Base-by-base conservation (phyloP, 2,329 filamentous ascomycete species). In the Clarireedia homoeocarpa region DNA sequence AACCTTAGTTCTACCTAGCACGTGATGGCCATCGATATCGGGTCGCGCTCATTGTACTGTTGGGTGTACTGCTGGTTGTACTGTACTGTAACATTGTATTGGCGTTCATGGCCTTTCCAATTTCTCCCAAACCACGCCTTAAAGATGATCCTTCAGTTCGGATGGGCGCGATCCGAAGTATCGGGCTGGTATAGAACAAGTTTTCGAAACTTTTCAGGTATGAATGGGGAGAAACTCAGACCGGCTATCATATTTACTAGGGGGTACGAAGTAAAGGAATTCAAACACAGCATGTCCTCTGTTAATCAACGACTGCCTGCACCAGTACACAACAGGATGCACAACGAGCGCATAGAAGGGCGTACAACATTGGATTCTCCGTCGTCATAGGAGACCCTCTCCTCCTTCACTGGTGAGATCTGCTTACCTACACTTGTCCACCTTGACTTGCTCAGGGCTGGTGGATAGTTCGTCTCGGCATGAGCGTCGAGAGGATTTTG, bases 191-290 rank as follows among this genome's bases (percentile, higher is more conserved):
- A 54, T 36, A 54, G 52, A 54, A 54, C 52, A 54, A 54, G 52
- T 54, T 54, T 55, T 40, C 49, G 49, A 45, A 50, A 44, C 38
- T 55, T 55, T 47, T 6, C 49, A 50, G 44, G 15, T 48, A 34
- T 30, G 47, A 14, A 53, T 53, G 42, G 27, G 30, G 30, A 53
- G 44, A 26, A 30, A 30, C 7, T 30, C 27, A 30, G 10, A 30
- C 27, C 10, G 47, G 15, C 17, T 38, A 48, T 48, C 40, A 53
- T 40, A 40, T 6, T 47, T 42, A 26, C 34, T 40, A 30, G 51
- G 51, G 44, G 48, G 27, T n/a, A n/a, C n/a, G n/a, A n/a, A n/a
- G n/a, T 53, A 15, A 3, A 20, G 36, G n/a, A 48, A 48, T 27
- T 10, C 24, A 53, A 53, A 48, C 44, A 53, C 51, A 53, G 7